Evolutionary conservation across 208 protist species (phyloP), one percentile per base, ranked within the genome.

Genomic region (Trypanosoma mega): DNA sequence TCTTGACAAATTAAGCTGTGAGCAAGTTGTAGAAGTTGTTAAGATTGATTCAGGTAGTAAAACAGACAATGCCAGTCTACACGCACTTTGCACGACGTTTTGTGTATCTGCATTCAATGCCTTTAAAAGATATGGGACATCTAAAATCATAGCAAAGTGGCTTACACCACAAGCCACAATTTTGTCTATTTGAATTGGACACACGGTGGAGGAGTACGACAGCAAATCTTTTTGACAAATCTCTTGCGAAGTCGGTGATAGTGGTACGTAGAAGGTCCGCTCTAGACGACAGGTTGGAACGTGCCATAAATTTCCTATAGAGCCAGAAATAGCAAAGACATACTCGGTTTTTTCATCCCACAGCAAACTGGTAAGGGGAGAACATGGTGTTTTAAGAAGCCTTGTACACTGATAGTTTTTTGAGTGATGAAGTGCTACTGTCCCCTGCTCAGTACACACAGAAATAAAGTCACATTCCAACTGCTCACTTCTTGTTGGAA

Each of bases 221-320:
- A 73, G 34, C 16, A 73, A 21, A 39, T 73, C 39, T n/a, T 18
- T 24, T 14, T 24, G 20, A 4, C 33, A 21, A 14, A 26, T 21
- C 3, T 1, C 27, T 20, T 55, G 16, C 47, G 52, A 43, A 24
- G 30, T 52, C 2, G 34, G 12, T 18, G 39, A 57, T 21, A 39
- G 34, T 6, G 27, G 20, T 33, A 27, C 14, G 24, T 66, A 27
- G 57, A 68, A 50, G 11, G 72, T 69, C 14, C 78, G 76, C 61
- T 90, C 81, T n/a, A 93, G 70, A n/a, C 70, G 62, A 68, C 83
- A 85, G 7, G 83, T 93, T 1, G 78, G 83, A 8, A 90, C 46
- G 66, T 93, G 83, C 87, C 87, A 93, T 41, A 93, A 44, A 54
- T 89, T 90, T n/a, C 78, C 74, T 7, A 63, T 60, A 33, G 41